Evolutionary conservation across 2,329 filamentous ascomycete species (phyloP), one percentile per base, ranked within the genome.

Genomic region (Fusarium sambucinum): DNA sequence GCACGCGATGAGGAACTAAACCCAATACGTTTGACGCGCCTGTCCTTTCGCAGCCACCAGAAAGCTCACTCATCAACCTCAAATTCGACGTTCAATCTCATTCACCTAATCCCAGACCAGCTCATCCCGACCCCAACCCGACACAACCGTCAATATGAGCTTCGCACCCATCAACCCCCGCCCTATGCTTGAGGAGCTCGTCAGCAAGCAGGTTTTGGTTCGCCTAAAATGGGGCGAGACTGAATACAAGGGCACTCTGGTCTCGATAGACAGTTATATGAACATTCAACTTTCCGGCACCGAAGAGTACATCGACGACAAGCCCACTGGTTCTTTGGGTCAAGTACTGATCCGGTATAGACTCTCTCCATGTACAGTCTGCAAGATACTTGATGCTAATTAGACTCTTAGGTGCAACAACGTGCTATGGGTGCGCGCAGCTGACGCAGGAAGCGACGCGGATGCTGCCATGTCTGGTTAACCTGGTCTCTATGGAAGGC

Each of bases 191-290:
- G 94, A 97, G 84, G 90, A 90, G 78, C 90, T 97, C 42, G 92
- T 99, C 82, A 92, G 96, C 84, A 92, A 96, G 80, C 89, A 95
- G 76, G 90, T 99, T 77, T 86, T 94, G 68, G 92, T 99, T 69
- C 93, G 94, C 75, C 87, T 99, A 70, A 99, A 99, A 87, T 99
- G 96, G 96, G 94, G 93, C 74, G 91, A 97, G 81, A 96, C 93
- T 63, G 96, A 99, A 81, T 99, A 99, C 87, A 96, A 95, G 80
- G 96, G 96, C 78, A 88, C 89, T 71, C 88, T 99, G 67, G 92
- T 97, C 77, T 95, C 92, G 75, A 92, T 97, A 77, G 96, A 99
- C 83, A 94, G 92, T 77, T 99, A 99, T 85, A 98, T 99, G 95
- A 99, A 99, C 84, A 90, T 99, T 69, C 94, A 98, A 83, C 87